These are phyloP conservation scores for Aspergillus kassunensis DNA, from an alignment of 495 filamentous ascomycete species.

Conservation along the genomic window DNA sequence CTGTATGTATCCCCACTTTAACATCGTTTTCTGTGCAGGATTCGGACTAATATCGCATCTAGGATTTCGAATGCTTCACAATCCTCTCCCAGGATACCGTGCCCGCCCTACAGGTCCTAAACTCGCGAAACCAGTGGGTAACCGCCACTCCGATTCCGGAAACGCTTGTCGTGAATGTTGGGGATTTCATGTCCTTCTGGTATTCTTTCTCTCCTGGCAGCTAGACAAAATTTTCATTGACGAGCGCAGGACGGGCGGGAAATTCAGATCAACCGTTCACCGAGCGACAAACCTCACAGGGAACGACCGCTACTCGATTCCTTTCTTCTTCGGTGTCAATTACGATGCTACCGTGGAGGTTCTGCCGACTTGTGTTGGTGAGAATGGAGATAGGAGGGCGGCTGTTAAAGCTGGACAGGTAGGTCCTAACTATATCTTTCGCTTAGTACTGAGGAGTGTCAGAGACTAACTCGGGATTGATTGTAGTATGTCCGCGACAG, in stretches of 20 bases:
- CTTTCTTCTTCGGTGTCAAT: slow-evolving; percentile 44
- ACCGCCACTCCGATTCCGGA: slow-evolving; percentile 38
- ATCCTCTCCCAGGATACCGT: slow-evolving; percentile 35
- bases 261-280: slow-evolving; percentile 47
- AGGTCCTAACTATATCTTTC: too few relatives aligned
- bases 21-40: too few relatives aligned
- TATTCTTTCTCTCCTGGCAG: slow-evolving; percentile 4
- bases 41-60: not conserved
- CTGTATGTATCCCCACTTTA: slow-evolving; percentile 22
- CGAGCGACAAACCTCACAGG: slow-evolving; percentile 46
- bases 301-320: slow-evolving; percentile 43
- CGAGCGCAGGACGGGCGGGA: slow-evolving; percentile 30
- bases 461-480: too few relatives aligned
- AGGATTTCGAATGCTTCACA: slow-evolving; percentile 48
- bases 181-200: slow-evolving; percentile 45
- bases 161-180: slow-evolving; percentile 50
- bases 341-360: slow-evolving; percentile 28
- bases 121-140: slow-evolving; percentile 38
- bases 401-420: slow-evolving; percentile 28
- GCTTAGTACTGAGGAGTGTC: too few relatives aligned
- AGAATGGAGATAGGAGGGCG: slow-evolving; percentile 11
- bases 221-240: too few relatives aligned
- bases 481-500: too few relatives aligned
- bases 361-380: slow-evolving; percentile 16
- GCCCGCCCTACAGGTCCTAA: slow-evolving; percentile 45